These are phyloP conservation scores for Canariomyces notabilis DNA, from an alignment of 2,329 filamentous ascomycete species.

Conservation along the genomic window DNA sequence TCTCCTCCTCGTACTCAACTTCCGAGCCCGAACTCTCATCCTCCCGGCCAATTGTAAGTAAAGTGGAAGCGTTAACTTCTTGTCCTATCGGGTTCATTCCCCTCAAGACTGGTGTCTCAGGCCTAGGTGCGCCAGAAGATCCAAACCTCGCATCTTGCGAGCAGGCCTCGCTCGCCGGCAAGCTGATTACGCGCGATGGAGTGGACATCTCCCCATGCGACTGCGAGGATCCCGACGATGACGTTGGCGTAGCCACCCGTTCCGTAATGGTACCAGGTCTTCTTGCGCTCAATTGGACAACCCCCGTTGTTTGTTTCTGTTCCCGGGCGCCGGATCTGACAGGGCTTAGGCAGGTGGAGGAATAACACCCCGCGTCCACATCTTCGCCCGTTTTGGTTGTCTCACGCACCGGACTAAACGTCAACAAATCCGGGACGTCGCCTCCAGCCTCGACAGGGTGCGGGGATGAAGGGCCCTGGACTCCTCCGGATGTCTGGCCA, in stretches of 20 bases:
- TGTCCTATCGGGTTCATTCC: no score
- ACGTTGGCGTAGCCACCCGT: no score
- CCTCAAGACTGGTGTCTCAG: no score
- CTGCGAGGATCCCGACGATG: no score
- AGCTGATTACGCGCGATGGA: background rate
- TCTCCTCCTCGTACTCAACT: constrained; percentile 14
- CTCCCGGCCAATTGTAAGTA: no score
- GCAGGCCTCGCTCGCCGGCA: background rate
- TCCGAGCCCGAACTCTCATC: constrained; percentile 2
- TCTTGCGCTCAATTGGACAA: background rate
- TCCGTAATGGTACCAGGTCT: no score
- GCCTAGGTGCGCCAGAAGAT: no score
- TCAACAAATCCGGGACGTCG: background rate
- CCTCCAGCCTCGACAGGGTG: background rate
- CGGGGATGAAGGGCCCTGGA: background rate
- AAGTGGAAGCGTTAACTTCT: no score
- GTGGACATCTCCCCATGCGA: background rate
- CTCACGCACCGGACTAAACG: background rate
- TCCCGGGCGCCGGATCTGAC: background rate
- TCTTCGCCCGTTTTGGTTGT: background rate
- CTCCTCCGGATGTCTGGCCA: background rate
- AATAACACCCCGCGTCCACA: background rate
- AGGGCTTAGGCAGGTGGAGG: background rate
- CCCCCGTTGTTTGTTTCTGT: background rate
- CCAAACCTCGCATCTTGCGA: background rate